Base-by-base conservation (phyloP, 352 stramenopile genomes). In the Phytopythium delawarense region DNA sequence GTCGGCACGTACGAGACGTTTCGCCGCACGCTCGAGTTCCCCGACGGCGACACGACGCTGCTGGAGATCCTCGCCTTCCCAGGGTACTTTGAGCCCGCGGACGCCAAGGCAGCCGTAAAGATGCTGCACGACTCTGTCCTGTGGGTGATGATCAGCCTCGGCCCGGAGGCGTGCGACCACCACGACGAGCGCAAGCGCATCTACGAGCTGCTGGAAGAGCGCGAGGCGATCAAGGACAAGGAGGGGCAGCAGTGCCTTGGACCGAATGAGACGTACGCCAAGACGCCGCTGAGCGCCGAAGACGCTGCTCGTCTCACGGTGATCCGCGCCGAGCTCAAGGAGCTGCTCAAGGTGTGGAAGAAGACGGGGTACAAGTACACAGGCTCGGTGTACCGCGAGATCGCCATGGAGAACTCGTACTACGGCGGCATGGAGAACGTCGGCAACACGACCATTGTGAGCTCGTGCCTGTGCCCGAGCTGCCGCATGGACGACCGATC, bases 341-440 rank as follows among this genome's bases (percentile, higher is more conserved):
- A 74, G 21, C 66, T 89, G 53, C 64, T 91, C 39, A 81, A 81
- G 64, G 69, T 62, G 65, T 91, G 82, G 82, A 84, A 78, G 57
- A 91, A 91, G 71, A 91, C 82, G 18, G 82, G 82, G 8, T 91
- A 91, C 73, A 91, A 91, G 74, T 91, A 91, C 74, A 89, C 82
- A 53, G 82, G 82, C 20, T 77, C 79, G 16, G 79, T 91, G 54
- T 91, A 91, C 69, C 82, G 82, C 44, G 82, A 91, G 66, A 91
- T 91, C 57, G 82, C 77, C 6, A 91, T 91, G 82, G 82, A 91
- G 69, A 91, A 91, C 67, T 89, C 80, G 59, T 88, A 91, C 71
- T 91, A 91, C 59, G 82, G 82, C 2, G 82, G 82, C 25, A 91
- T 91, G 82, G 82, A 91, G 59, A 91, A 91, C 63, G 82, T 91